These are phyloP conservation scores for Aspergillus hiratsukae DNA, from an alignment of 2,329 filamentous ascomycete genomes.

Conservation along the genomic window DNA sequence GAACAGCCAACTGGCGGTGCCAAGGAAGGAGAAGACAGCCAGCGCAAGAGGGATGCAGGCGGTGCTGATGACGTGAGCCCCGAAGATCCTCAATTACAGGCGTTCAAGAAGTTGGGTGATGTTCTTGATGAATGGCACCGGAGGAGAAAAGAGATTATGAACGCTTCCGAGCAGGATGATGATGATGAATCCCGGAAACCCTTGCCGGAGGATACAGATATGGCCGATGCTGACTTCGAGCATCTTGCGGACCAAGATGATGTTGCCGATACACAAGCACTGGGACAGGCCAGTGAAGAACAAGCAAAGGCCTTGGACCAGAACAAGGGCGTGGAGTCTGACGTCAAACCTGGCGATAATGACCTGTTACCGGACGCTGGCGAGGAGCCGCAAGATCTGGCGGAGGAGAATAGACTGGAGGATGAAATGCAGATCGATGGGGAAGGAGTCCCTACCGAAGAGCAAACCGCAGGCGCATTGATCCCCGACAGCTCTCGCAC, in stretches of 20 bases:
- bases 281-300: slow-evolving; percentile 83
- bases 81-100: slow-evolving; percentile 53
- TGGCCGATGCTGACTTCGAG: slow-evolving; percentile 80
- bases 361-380: slow-evolving; percentile 54
- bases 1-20: slow-evolving; percentile 42
- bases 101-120: slow-evolving; percentile 93
- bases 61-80: slow-evolving; percentile 32
- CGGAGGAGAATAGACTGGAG: slow-evolving; percentile 47
- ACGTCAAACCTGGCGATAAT: slow-evolving; percentile 52
- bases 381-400: slow-evolving; percentile 34
- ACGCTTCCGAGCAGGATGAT: slow-evolving; percentile 53
- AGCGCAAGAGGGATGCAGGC: slow-evolving; percentile 33
- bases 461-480: slow-evolving; percentile 46
- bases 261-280: slow-evolving; percentile 80
- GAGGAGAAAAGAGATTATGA: slow-evolving; percentile 75
- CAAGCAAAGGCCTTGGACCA: slow-evolving; percentile 83
- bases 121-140: slow-evolving; percentile 89
- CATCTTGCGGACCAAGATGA: slow-evolving; percentile 82
- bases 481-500: slow-evolving; percentile 47
- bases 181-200: slow-evolving; percentile 42
- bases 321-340: slow-evolving; percentile 75
- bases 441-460: slow-evolving; percentile 32
- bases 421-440: slow-evolving; percentile 41
- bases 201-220: slow-evolving; percentile 61
- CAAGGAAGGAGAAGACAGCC: slow-evolving; percentile 38